A percentile compares a stretch with the other conserved stretches of the same genome.
Evolutionary conservation across 2,329 filamentous ascomycete species (phyloP).

Genomic region (Clathrospora elynae): DNA sequence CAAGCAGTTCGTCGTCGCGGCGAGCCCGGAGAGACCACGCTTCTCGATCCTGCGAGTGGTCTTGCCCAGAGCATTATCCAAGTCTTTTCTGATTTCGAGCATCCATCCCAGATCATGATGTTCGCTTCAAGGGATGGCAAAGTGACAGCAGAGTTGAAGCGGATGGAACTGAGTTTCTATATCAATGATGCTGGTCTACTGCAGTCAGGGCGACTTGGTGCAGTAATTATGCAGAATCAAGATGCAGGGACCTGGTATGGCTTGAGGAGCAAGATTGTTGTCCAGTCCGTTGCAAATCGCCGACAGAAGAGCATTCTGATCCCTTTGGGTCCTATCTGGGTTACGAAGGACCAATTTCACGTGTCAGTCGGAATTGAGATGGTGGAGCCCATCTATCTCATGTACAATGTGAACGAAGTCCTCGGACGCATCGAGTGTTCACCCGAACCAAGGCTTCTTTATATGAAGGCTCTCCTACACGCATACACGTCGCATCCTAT

Average conservation of each 20-base stretch:
- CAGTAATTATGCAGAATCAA: slow-evolving; percentile 59
- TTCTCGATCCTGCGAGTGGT: slow-evolving; percentile 58
- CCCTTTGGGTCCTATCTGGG: slow-evolving; percentile 52
- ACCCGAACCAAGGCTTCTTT: slow-evolving; percentile 60
- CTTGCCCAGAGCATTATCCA: slow-evolving; percentile 48
- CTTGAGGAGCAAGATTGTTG: slow-evolving; percentile 62
- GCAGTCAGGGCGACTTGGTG: slow-evolving; percentile 55
- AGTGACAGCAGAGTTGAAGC: slow-evolving; percentile 57
- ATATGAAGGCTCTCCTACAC: slow-evolving; percentile 64
- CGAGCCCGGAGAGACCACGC: slow-evolving; percentile 33
- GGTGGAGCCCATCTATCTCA: slow-evolving; percentile 51
- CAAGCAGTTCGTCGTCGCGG: slow-evolving; percentile 14
- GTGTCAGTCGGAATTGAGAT: slow-evolving; percentile 49
- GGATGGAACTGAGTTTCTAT: slow-evolving; percentile 59
- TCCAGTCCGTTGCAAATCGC: slow-evolving; percentile 53
- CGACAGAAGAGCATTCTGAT: slow-evolving; percentile 59
- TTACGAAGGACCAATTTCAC: slow-evolving; percentile 46
- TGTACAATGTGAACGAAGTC: slow-evolving; percentile 59
- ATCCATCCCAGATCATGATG: slow-evolving; percentile 50
- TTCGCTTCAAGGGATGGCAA: slow-evolving; percentile 49
- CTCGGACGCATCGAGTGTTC: slow-evolving; percentile 64
- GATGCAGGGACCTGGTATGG: slow-evolving; percentile 66
- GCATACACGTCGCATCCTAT: slow-evolving; percentile 64
- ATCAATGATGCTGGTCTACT: slow-evolving; percentile 56
- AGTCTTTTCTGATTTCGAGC: slow-evolving; percentile 60